Conservation (phyloP, 192 early-diverging fungal genomes). For the Coemansia aciculifera region DNA sequence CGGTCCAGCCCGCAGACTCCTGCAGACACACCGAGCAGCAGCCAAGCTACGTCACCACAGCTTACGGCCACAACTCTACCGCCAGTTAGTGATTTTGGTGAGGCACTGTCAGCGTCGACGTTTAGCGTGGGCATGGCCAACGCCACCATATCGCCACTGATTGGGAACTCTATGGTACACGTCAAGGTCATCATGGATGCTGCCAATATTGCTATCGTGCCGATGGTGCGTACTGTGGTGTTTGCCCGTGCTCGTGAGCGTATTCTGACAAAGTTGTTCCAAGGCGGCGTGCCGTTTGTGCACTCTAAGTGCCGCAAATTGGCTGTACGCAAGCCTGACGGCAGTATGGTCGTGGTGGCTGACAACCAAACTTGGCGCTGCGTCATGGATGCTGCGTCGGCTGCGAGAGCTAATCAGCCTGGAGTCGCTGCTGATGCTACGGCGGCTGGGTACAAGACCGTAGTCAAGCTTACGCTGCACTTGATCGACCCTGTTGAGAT, state of each 20-base stretch:
- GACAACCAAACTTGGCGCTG: constrained; percentile 50
- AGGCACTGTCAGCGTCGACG: constrained; percentile 31
- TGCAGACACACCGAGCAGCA: background rate
- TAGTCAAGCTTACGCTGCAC: constrained; percentile 41
- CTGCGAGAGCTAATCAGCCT: background rate
- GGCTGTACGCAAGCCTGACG: constrained; percentile 23
- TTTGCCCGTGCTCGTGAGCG: constrained; percentile 52
- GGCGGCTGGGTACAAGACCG: constrained; percentile 13
- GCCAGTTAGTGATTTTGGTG: constrained; percentile 1
- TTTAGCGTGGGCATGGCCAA: constrained; percentile 26
- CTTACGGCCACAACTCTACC: background rate
- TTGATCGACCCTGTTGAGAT: constrained; percentile 18
- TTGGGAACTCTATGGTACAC: constrained; percentile 53
- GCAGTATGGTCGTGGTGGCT: constrained; percentile 20
- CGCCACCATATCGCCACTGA: constrained; percentile 29
- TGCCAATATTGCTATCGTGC: constrained; percentile 24
- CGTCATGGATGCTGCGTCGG: constrained; percentile 31
- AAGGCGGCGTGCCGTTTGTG: constrained; percentile 41
- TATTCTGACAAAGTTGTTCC: constrained; percentile 51
- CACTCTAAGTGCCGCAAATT: constrained; percentile 39
- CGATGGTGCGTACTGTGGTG: constrained; percentile 43
- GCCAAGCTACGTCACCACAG: background rate
- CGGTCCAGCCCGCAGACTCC: background rate
- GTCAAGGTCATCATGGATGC: constrained; percentile 48
- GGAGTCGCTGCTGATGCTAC: constrained; percentile 2